Percentiles rank a stretch among this genome's conserved stretches.
Evolutionary conservation across 352 stramenopile species (phyloP).

Genomic region (Pythium chondricola): DNA sequence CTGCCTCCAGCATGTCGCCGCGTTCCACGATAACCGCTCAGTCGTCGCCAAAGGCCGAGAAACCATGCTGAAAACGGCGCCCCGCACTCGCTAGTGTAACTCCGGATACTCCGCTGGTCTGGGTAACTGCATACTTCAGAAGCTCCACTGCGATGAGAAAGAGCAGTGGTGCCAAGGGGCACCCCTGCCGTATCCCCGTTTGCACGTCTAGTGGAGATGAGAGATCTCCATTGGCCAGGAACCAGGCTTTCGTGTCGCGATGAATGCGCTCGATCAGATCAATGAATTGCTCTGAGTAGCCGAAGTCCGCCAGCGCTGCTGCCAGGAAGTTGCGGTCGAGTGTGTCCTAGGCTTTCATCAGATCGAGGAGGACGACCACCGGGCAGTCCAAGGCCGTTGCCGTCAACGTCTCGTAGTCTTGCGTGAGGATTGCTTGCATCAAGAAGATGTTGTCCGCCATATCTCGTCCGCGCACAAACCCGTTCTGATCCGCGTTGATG

Average conservation of each 20-base stretch:
- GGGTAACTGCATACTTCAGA: conserved; percentile 6
- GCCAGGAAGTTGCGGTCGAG: conserved; percentile 6
- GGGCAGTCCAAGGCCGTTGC: background rate
- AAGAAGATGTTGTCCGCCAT: conserved; percentile 13
- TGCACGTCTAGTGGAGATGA: background rate
- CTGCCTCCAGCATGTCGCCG: background rate
- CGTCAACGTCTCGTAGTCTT: background rate
- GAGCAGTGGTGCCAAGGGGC: conserved; percentile 18
- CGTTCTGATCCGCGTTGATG: conserved; percentile 7
- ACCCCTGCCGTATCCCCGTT: conserved; percentile 21
- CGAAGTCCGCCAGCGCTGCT: background rate
- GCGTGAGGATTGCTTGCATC: too few species aligned
- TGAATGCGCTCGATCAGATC: conserved; percentile 3
- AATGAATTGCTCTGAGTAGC: background rate
- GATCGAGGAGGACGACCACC: conserved; percentile 12
- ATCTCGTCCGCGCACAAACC: too few species aligned
- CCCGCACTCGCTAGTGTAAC: background rate
- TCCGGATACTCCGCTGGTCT: background rate
- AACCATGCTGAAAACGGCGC: background rate
- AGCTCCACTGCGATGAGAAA: conserved; percentile 20
- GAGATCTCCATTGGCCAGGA: conserved; percentile 14
- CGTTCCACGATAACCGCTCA: conserved; percentile 5
- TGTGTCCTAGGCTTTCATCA: conserved; percentile 17
- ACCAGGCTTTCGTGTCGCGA: background rate
- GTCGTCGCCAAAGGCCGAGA: conserved; percentile 25